phyloP scores from a whole-genome alignment of 1,139 yeast species.

The Yamadazyma buinensis region DNA sequence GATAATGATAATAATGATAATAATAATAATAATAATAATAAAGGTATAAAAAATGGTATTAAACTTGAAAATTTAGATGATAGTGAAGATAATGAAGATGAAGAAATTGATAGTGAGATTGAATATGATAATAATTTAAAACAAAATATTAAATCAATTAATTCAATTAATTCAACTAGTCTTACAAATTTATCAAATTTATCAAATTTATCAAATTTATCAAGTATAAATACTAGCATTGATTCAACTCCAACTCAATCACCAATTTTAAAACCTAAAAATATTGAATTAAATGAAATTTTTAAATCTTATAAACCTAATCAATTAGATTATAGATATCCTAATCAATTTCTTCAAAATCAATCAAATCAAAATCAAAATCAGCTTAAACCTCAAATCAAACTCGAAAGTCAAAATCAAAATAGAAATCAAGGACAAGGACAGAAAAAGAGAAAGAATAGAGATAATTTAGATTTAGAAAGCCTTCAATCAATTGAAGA shows the following conservation, averaged over 20 bases:
- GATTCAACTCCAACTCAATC: constrained; percentile 10
- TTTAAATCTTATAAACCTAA: constrained; percentile 6
- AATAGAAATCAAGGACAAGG: too few relatives aligned
- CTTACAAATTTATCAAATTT: neutral
- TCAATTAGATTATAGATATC: constrained; percentile 4
- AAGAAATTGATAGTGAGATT: neutral
- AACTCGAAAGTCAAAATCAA: too few relatives aligned
- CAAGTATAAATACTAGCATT: neutral
- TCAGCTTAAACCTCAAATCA: too few relatives aligned
- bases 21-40: too few relatives aligned
- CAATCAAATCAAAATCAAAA: too few relatives aligned
- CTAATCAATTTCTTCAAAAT: too few relatives aligned
- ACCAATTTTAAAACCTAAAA: constrained; percentile 9
- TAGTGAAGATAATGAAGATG: neutral
- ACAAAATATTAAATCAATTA: neutral
- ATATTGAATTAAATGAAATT: constrained; percentile 3
- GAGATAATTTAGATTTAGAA: too few relatives aligned
- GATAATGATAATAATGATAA: too few relatives aligned
- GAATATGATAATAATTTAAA: neutral
- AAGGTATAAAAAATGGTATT: too few relatives aligned
- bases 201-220: neutral
- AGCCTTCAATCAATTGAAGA: too few relatives aligned
- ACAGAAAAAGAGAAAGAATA: too few relatives aligned
- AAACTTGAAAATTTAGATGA: neutral
- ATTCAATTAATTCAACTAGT: neutral